Conservation (phyloP, 2,329 filamentous ascomycete genomes). For the Tothia fuscella region DNA sequence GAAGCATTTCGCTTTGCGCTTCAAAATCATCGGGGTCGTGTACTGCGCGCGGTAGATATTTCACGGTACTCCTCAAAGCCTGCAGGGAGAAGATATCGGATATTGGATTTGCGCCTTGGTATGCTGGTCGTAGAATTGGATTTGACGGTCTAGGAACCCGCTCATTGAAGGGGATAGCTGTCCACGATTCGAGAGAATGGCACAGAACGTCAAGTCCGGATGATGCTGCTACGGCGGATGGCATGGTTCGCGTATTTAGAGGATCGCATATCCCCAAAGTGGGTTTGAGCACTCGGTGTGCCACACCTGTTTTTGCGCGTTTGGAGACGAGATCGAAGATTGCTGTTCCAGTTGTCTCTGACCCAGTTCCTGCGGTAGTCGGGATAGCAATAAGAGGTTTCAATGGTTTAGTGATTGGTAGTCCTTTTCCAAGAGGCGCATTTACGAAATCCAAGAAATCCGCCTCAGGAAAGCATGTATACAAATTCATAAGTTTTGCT, state of each 20-base stretch:
- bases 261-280: constrained; percentile 79
- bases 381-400: constrained; percentile 72
- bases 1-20: constrained; percentile 89
- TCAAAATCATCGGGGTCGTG: constrained; percentile 82
- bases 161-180: constrained; percentile 87
- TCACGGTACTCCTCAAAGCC: constrained; percentile 70
- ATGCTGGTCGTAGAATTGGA: constrained; percentile 81
- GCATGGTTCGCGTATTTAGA: constrained; percentile 93
- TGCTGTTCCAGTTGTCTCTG: constrained; percentile 92
- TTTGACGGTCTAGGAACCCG: constrained; percentile 74
- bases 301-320: constrained; percentile 89
- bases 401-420: constrained; percentile 58
- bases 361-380: constrained; percentile 77
- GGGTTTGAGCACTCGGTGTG: constrained; percentile 89
- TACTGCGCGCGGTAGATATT: constrained; percentile 83
- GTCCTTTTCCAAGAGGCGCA: constrained; percentile 76
- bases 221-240: constrained; percentile 78
- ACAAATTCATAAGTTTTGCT: constrained; percentile 96
- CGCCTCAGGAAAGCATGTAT: constrained; percentile 79
- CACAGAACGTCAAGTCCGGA: constrained; percentile 92
- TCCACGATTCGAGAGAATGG: constrained; percentile 93
- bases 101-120: constrained; percentile 95
- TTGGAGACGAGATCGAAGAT: constrained; percentile 92
- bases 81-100: constrained; percentile 92
- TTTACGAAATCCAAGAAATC: constrained; percentile 98